Conservation (phyloP, 1,284 basidiomycete species). For the Sporisorium graminicola region DNA sequence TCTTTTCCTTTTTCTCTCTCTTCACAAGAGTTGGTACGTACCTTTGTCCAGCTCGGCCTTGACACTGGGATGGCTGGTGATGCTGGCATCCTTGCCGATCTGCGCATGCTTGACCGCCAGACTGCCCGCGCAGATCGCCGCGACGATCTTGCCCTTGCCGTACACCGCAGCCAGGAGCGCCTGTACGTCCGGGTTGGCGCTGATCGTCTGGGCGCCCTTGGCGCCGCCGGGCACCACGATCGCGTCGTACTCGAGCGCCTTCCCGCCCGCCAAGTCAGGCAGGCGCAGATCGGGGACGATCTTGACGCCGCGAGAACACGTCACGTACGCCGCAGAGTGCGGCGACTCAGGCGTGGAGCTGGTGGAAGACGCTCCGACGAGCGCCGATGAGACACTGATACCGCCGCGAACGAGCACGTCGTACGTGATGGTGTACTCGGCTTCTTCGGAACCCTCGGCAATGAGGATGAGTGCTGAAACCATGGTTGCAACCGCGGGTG, state of each 20-base stretch:
- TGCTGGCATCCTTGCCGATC: slow-evolving; percentile 73
- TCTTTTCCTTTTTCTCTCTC: too few relatives aligned
- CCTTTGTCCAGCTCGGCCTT: slow-evolving; percentile 69
- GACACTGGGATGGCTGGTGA: slow-evolving; percentile 86
- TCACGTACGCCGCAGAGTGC: slow-evolving; percentile 37
- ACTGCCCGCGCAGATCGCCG: slow-evolving; percentile 71
- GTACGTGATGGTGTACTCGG: slow-evolving; percentile 72
- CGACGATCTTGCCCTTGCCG: slow-evolving; percentile 66
- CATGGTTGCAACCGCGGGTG: too few relatives aligned
- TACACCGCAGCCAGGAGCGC: slow-evolving; percentile 77
- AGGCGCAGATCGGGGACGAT: slow-evolving; percentile 62
- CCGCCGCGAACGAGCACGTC: slow-evolving; percentile 65
- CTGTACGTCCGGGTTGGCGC: slow-evolving; percentile 76
- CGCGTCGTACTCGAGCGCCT: slow-evolving; percentile 75
- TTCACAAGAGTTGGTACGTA: slow-evolving; percentile 2
- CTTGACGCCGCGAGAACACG: slow-evolving; percentile 61
- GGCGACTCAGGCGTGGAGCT: slow-evolving; percentile 23
- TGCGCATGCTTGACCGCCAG: slow-evolving; percentile 78
- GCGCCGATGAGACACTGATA: slow-evolving; percentile 42
- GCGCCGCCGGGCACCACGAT: slow-evolving; percentile 84
- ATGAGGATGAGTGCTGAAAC: slow-evolving; percentile 74
- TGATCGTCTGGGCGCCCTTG: slow-evolving; percentile 82
- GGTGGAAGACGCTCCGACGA: slow-evolving; percentile 48
- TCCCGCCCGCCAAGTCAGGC: slow-evolving; percentile 40
- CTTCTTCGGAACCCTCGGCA: slow-evolving; percentile 83